Percentiles rank a stretch among this genome's conserved stretches.
These are phyloP conservation scores for Phanerodontia chrysosporium DNA, from an alignment of 768 basidiomycete species.

Conservation along the genomic window DNA sequence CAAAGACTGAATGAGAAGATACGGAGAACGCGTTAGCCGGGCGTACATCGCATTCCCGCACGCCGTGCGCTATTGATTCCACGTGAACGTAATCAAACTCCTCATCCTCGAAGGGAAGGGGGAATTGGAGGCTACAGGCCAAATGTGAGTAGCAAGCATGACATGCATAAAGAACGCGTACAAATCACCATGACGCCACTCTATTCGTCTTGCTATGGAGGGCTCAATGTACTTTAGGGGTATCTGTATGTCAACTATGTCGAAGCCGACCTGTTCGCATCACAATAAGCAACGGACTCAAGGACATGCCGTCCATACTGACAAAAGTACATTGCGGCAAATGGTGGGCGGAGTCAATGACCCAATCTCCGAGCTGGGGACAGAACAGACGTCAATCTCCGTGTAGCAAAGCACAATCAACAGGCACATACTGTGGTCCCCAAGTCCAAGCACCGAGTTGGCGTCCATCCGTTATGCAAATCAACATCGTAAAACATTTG, in stretches of 20 bases:
- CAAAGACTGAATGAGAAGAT: not conserved
- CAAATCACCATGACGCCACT: conserved; percentile 77
- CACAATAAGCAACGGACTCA: not conserved
- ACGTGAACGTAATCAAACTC: conserved; percentile 75
- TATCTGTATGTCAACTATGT: conserved; percentile 68
- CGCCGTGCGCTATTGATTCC: conserved; percentile 29
- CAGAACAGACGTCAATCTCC: not conserved
- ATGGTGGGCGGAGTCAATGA: conserved; percentile 63
- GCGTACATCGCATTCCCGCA: conserved; percentile 67
- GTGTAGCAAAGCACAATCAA: not conserved
- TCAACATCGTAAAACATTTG: conserved; percentile 7
- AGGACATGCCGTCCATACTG: conserved; percentile 20
- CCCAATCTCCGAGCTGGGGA: conserved; percentile 57
- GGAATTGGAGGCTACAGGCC: conserved; percentile 68
- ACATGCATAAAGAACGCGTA: conserved; percentile 22
- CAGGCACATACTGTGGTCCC: conserved; percentile 6
- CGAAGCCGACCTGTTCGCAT: conserved; percentile 58
- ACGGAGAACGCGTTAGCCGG: too few species aligned
- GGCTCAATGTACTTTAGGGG: conserved; percentile 46
- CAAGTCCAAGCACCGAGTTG: conserved; percentile 12
- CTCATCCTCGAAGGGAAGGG: conserved; percentile 72
- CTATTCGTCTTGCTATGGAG: conserved; percentile 48
- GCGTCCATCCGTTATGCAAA: not conserved
- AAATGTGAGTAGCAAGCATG: too few species aligned
- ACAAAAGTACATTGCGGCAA: conserved; percentile 63